A percentile compares a stretch with the other conserved stretches of the same genome.
phyloP scores from a whole-genome alignment of 2,329 filamentous ascomycete species.

The Diaporthe sp. region DNA sequence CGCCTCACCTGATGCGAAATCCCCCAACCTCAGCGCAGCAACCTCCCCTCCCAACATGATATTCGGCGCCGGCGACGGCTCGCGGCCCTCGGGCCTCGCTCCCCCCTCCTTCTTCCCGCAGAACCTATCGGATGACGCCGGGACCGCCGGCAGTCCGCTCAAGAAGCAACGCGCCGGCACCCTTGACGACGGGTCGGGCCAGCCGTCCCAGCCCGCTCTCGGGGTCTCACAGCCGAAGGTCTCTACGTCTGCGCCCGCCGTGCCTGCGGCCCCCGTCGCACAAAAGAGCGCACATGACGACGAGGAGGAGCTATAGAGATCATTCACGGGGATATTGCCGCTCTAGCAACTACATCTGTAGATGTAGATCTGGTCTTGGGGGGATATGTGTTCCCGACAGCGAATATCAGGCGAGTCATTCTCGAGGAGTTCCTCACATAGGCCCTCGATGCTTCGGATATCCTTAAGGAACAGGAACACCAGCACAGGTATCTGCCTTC shows the following conservation, averaged over 20 bases:
- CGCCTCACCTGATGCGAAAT: slow-evolving; percentile 54
- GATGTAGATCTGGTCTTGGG: not conserved
- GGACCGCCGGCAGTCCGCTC: slow-evolving; percentile 73
- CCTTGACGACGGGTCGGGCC: slow-evolving; percentile 52
- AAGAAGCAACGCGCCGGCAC: slow-evolving; percentile 79
- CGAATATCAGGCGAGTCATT: not conserved
- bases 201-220: slow-evolving; percentile 5
- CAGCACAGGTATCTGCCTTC: not conserved
- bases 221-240: slow-evolving; percentile 9
- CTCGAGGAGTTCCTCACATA: not conserved
- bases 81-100: slow-evolving; percentile 38
- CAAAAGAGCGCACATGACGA: not conserved
- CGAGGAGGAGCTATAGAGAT: slow-evolving; percentile 25
- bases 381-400: not conserved
- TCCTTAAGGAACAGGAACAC: not conserved
- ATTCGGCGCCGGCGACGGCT: slow-evolving; percentile 29
- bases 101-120: slow-evolving; percentile 53
- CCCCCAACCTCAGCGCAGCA: slow-evolving; percentile 54
- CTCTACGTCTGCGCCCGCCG: slow-evolving; percentile 29
- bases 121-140: slow-evolving; percentile 55
- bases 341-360: not conserved
- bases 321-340: no score
- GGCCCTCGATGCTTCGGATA: not conserved
- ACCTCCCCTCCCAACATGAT: slow-evolving; percentile 53
- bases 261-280: not conserved